phyloP scores from a whole-genome alignment of 1,139 yeast genomes.

The Kodamaea arcana region DNA sequence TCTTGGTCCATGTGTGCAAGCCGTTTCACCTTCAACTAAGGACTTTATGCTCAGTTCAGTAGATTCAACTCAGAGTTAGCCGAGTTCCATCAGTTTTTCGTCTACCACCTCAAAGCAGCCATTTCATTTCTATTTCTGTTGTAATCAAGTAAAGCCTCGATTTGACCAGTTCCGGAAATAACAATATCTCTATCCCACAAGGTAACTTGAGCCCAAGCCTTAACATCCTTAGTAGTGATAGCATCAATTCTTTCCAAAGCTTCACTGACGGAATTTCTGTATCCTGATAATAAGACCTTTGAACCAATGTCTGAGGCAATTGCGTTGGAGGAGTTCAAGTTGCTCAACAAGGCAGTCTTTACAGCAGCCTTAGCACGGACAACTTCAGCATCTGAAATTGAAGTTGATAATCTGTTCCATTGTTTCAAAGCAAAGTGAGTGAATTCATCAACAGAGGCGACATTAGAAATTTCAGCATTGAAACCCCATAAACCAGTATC shows the following conservation, averaged over 20 bases:
- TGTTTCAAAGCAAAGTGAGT: conserved; percentile 75
- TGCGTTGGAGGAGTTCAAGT: conserved; percentile 44
- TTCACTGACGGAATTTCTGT: conserved; percentile 58
- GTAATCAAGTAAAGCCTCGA: conserved; percentile 79
- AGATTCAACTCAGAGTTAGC: too few species aligned
- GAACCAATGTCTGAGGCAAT: conserved; percentile 58
- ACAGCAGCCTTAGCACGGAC: conserved; percentile 70
- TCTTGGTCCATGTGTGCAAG: too few species aligned
- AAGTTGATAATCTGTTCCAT: conserved; percentile 79
- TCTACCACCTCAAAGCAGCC: conserved; percentile 76
- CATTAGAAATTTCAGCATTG: conserved; percentile 59
- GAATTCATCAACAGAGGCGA: conserved; percentile 63
- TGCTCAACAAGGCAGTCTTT: conserved; percentile 55
- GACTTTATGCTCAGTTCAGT: too few species aligned
- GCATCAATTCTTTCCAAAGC: conserved; percentile 60
- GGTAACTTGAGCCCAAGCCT: conserved; percentile 68
- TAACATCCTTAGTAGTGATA: conserved; percentile 55
- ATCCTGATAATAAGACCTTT: conserved; percentile 57
- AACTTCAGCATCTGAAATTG: conserved; percentile 73
- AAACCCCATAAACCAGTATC: conserved; percentile 85
- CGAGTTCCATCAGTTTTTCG: too few species aligned
- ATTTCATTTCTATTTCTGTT: conserved; percentile 81
- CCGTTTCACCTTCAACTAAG: too few species aligned
- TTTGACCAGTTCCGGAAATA: conserved; percentile 78
- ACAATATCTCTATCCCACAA: conserved; percentile 85